Conservation (phyloP, 192 early-diverging fungal species). For the Coemansia sp. region DNA sequence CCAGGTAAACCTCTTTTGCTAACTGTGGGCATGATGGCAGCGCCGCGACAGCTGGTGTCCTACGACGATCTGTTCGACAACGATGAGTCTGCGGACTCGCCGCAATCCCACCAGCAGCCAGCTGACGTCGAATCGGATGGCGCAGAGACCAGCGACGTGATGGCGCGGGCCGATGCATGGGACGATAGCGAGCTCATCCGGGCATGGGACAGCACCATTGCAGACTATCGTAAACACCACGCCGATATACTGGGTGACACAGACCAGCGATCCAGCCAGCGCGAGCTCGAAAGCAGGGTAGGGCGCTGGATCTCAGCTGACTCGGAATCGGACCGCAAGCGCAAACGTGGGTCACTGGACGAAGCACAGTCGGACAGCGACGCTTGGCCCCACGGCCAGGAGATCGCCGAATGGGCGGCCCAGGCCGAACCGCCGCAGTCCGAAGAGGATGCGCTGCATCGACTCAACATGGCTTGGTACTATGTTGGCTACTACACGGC, state of each 20-base stretch:
- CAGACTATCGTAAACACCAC: slow-evolving; percentile 53
- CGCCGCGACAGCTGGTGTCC: slow-evolving; percentile 30
- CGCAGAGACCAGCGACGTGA: neutral
- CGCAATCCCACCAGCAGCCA: neutral
- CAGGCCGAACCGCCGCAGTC: slow-evolving; percentile 12
- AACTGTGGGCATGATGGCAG: slow-evolving; percentile 1
- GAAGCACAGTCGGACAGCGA: neutral
- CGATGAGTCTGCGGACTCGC: neutral
- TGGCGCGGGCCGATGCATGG: slow-evolving; percentile 43
- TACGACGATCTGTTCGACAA: slow-evolving; percentile 38
- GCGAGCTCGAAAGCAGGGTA: slow-evolving; percentile 16
- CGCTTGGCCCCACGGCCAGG: neutral
- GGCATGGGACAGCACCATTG: slow-evolving; percentile 61
- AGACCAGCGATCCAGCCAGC: slow-evolving; percentile 15
- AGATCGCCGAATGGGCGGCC: slow-evolving; percentile 1
- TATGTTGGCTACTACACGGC: slow-evolving; percentile 72
- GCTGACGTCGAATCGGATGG: neutral
- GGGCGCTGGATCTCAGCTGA: slow-evolving; percentile 15
- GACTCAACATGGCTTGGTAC: slow-evolving; percentile 73
- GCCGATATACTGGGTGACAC: slow-evolving; percentile 19
- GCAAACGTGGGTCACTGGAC: slow-evolving; percentile 11
- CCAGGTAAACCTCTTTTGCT: too few species aligned
- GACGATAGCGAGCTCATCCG: slow-evolving; percentile 60
- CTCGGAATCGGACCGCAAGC: slow-evolving; percentile 10
- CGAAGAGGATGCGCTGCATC: slow-evolving; percentile 59